Evolutionary conservation across 2,329 filamentous ascomycete species (phyloP).

Genomic region (Fusarium sp.): DNA sequence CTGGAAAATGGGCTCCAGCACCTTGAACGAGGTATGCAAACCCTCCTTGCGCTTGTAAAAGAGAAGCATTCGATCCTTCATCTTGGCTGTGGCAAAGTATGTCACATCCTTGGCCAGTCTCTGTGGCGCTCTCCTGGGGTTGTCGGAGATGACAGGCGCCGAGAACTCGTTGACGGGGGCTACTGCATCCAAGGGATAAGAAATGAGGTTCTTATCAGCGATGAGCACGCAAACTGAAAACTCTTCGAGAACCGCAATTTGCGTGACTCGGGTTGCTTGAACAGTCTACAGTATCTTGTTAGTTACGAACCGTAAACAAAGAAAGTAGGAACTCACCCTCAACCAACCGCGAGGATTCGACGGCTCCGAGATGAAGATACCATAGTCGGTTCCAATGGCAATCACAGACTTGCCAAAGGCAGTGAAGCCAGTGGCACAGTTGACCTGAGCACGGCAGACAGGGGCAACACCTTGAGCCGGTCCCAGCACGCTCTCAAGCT

Average conservation of each 20-base stretch:
- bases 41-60: slow-evolving; percentile 98
- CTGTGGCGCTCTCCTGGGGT: slow-evolving; percentile 86
- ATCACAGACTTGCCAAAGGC: slow-evolving; percentile 88
- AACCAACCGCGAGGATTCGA: slow-evolving; percentile 92
- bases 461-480: slow-evolving; percentile 76
- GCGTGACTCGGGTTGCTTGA: slow-evolving; percentile 81
- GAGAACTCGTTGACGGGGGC: slow-evolving; percentile 72
- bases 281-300: slow-evolving; percentile 70
- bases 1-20: slow-evolving; percentile 94
- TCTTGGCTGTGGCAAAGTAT: slow-evolving; percentile 94
- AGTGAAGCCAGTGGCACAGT: slow-evolving; percentile 92
- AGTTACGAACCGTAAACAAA: slow-evolving; percentile 12
- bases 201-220: slow-evolving; percentile 89
- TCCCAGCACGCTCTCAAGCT: slow-evolving; percentile 85
- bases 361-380: slow-evolving; percentile 89
- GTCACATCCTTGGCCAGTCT: slow-evolving; percentile 93
- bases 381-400: slow-evolving; percentile 94
- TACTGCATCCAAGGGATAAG: slow-evolving; percentile 92
- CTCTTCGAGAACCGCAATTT: slow-evolving; percentile 94
- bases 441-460: slow-evolving; percentile 87
- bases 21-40: slow-evolving; percentile 93
- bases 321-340: slow-evolving; percentile 70
- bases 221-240: slow-evolving; percentile 94
- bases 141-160: slow-evolving; percentile 72
- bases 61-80: slow-evolving; percentile 95